Evolutionary conservation across 305 asterid species (phyloP).

Genomic region (Euphrasia arctica): DNA sequence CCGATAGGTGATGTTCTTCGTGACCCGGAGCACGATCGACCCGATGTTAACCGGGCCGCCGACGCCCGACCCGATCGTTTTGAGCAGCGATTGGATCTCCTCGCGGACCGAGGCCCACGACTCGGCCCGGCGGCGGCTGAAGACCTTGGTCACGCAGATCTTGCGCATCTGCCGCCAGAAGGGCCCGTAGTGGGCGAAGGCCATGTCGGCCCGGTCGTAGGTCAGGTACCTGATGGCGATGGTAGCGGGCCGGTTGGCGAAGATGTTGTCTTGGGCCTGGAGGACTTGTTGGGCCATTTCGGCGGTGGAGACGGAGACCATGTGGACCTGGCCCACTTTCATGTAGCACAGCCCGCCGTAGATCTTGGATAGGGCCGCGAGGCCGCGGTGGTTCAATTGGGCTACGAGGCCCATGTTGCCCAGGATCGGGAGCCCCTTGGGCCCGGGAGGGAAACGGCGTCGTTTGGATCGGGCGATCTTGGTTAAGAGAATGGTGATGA

Average conservation of each 20-base stretch:
- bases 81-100: constrained; percentile 51
- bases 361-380: constrained; percentile 34
- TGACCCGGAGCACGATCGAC: constrained; percentile 68
- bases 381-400: constrained; percentile 68
- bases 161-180: constrained; percentile 96
- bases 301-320: constrained; percentile 56
- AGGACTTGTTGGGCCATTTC: constrained; percentile 75
- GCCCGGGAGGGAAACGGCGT: constrained; percentile 60
- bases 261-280: constrained; percentile 71
- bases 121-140: constrained; percentile 77
- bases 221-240: constrained; percentile 69
- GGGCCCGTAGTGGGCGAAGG: constrained; percentile 83
- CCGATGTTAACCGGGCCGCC: constrained; percentile 57
- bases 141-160: constrained; percentile 76
- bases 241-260: constrained; percentile 80
- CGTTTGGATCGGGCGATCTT: not conserved
- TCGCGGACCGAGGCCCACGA: constrained; percentile 90
- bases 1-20: constrained; percentile 55
- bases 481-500: not conserved
- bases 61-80: constrained; percentile 27
- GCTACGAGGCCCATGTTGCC: constrained; percentile 64
- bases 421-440: constrained; percentile 67
- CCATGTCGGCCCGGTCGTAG: constrained; percentile 82
- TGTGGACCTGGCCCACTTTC: constrained; percentile 57
- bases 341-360: constrained; percentile 74